Percentiles rank a stretch among this genome's conserved stretches.
These are phyloP conservation scores for Emmonsiellopsis sp. DNA, from an alignment of 2,329 filamentous ascomycete species.

Conservation along the genomic window DNA sequence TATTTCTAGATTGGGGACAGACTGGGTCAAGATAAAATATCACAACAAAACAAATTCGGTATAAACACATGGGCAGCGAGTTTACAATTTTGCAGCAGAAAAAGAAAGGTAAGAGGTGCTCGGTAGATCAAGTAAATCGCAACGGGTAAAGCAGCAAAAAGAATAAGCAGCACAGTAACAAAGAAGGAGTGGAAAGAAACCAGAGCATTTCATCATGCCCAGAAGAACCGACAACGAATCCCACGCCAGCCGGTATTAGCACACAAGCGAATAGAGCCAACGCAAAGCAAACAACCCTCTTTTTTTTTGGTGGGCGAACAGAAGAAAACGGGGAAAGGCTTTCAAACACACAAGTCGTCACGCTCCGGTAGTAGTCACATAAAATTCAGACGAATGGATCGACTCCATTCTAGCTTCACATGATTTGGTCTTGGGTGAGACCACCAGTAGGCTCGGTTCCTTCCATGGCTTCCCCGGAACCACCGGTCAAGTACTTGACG, in stretches of 20 bases:
- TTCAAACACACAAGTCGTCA: not conserved
- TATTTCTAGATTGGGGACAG: no score
- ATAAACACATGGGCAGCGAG: no score
- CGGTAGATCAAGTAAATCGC: no score
- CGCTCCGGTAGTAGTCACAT: no score
- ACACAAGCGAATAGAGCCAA: not conserved
- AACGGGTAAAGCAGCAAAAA: no score
- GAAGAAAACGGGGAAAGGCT: not conserved
- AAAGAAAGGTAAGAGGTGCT: no score
- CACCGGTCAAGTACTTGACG: slow-evolving; percentile 78
- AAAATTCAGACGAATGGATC: not conserved
- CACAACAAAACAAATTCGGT: no score
- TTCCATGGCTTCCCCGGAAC: slow-evolving; percentile 66
- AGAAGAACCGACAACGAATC: not conserved
- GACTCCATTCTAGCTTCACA: slow-evolving; percentile 47
- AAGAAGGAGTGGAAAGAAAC: no score
- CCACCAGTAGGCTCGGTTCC: slow-evolving; percentile 57
- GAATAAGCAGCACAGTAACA: no score
- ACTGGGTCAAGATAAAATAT: no score
- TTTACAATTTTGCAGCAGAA: no score
- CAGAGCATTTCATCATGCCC: not conserved
- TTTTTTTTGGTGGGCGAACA: not conserved
- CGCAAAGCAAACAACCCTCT: not conserved
- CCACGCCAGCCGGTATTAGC: not conserved
- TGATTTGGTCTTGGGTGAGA: slow-evolving; percentile 96